Evolutionary conservation across 1,284 basidiomycete species (phyloP).

Genomic region (Cystobasidium slooffiae): DNA sequence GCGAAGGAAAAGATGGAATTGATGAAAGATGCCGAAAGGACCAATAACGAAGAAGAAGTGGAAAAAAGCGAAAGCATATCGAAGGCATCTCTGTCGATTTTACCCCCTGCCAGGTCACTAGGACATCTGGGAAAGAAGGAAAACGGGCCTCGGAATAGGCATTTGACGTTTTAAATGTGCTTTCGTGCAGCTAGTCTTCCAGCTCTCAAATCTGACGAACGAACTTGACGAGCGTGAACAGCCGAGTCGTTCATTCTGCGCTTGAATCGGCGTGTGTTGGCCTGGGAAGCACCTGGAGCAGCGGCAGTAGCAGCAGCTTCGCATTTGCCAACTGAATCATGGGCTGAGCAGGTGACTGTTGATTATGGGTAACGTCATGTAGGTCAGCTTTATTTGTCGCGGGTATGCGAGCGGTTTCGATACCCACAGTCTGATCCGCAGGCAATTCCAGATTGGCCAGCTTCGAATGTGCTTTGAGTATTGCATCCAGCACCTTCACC

Average conservation of each 20-base stretch:
- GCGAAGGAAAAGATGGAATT: neutral
- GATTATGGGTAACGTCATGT: neutral
- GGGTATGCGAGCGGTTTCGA: neutral
- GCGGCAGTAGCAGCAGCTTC: conserved; percentile 1
- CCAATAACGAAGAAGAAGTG: neutral
- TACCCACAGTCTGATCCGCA: conserved; percentile 35
- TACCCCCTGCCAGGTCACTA: neutral
- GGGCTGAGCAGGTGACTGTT: conserved; percentile 35
- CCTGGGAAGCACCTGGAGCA: conserved; percentile 14
- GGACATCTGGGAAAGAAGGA: neutral
- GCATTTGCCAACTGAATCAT: conserved; percentile 30
- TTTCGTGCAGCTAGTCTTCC: conserved; percentile 20
- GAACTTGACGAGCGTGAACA: conserved; percentile 29
- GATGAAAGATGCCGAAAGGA: too few species aligned
- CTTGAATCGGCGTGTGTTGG: conserved; percentile 15
- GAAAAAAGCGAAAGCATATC: neutral
- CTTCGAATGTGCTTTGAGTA: conserved; percentile 25
- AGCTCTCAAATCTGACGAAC: conserved; percentile 27
- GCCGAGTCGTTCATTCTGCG: conserved; percentile 20
- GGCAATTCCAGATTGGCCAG: conserved; percentile 38
- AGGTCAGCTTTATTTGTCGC: neutral
- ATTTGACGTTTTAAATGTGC: neutral
- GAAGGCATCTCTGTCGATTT: neutral
- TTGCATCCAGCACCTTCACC: conserved; percentile 42
- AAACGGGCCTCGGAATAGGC: neutral